Evolutionary conservation across 1,284 basidiomycete species (phyloP).

Genomic region (Cryptococcus floricola): DNA sequence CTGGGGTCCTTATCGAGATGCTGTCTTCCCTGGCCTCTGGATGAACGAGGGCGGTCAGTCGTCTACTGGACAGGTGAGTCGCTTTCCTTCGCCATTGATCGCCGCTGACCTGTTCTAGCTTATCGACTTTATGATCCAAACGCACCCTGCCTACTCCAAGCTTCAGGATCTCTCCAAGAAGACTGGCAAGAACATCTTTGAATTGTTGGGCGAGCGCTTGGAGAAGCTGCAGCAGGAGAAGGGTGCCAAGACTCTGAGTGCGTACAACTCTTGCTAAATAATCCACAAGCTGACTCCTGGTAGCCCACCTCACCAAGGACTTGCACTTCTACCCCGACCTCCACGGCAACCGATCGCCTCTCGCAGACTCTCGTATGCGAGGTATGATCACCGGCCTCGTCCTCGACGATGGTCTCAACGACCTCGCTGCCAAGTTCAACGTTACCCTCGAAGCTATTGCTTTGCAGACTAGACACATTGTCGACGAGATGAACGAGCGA

Average conservation of each 20-base stretch:
- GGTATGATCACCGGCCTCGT: slow-evolving; percentile 85
- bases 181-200: slow-evolving; percentile 49
- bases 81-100: not conserved
- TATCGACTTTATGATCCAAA: slow-evolving; percentile 91
- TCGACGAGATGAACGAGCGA: slow-evolving; percentile 81
- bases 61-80: slow-evolving; percentile 81
- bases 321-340: slow-evolving; percentile 93
- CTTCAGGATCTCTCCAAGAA: slow-evolving; percentile 59
- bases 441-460: slow-evolving; percentile 90
- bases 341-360: slow-evolving; percentile 83
- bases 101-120: slow-evolving; percentile 54
- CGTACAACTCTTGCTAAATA: not conserved
- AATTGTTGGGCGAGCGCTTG: slow-evolving; percentile 71
- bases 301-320: slow-evolving; percentile 78
- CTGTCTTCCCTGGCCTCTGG: slow-evolving; percentile 89
- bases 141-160: slow-evolving; percentile 75
- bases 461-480: slow-evolving; percentile 90
- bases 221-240: slow-evolving; percentile 62
- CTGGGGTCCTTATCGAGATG: slow-evolving; percentile 89
- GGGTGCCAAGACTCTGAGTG: slow-evolving; percentile 59
- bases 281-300: slow-evolving; percentile 6
- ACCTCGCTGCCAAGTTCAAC: slow-evolving; percentile 87
- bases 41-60: slow-evolving; percentile 99
- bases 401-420: slow-evolving; percentile 70
- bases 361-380: slow-evolving; percentile 89